Base-by-base conservation (phyloP, 2,329 filamentous ascomycete genomes). In the Metarhizium guizhouense region DNA sequence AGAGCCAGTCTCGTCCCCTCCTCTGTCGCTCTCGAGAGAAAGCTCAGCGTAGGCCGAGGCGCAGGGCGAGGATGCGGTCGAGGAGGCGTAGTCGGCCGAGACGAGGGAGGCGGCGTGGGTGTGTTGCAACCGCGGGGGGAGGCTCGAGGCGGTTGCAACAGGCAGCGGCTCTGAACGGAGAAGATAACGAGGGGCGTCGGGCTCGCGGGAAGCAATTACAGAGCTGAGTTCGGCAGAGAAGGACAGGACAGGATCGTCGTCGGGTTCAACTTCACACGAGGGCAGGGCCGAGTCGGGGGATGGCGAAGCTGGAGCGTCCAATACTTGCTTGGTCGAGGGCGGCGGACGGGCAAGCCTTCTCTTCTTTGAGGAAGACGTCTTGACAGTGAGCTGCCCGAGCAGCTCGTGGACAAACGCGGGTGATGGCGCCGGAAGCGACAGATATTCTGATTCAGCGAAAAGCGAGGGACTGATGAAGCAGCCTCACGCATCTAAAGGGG, bases 311-410 rank as follows among this genome's bases (percentile, higher is more conserved):
- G 66, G 61, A 53, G 64, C 68, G 63, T 70, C 69, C 59, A 70
- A 66, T 68, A 78, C 48, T 51, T 29, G 74, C 67, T 70, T 68
- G 62, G 71, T 68, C 60, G 71, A 69, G 67, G 71, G 55, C 40
- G 48, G 45, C 36, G 59, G 74, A 63, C 75, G 78, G 67, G 72
- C 76, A 66, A 86, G 80, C 80, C 82, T 86, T 78, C 83, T 79
- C 83, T 86, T 86, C 82, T 86, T 86, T 79, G 75, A 78, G 76
- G 82, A 85, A 83, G 83, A 85, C 83, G 83, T 86, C 72, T 79
- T 86, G 83, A 80, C 76, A 70, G 78, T 74, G 83, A 86, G 83
- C 83, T 85, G 82, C 83, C 70, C 70, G 64, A 65, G 81, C 81
- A 84, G 81, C 81, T 84, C 81, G 72, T 65, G 67, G 62, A 52